Evolutionary conservation across 164 flowering plant genomes (phyloP), one percentile per base, ranked within the genome.

Genomic region (Vitis riparia): DNA sequence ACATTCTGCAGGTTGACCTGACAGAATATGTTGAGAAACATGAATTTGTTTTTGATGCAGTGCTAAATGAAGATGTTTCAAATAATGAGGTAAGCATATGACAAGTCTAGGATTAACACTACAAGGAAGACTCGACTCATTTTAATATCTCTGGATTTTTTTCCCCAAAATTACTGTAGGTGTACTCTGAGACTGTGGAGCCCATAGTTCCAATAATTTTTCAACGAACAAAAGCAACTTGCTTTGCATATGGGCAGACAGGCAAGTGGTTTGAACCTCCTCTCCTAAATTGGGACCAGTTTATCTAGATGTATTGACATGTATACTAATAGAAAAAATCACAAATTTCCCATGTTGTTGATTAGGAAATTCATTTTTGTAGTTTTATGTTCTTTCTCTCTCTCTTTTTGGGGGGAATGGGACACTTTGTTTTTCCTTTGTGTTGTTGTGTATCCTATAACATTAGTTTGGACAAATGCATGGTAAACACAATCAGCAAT

Each of bases 201-300:
- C 95, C 94, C 52, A 83, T 94, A 63, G 94, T 94, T 71, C 99
- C 99, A 5, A 75, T 84, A 53, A 90, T 94, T 75, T 94, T 94
- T 72, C 85, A 89, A 17, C 80, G 92, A 64, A 94, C 97, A 32
- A 94, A 94, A 80, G 97, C 97, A 52, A 94, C 99, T 32, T 94
- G 99, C 81, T 94, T 94, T 85, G 99, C 99, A 49, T 94, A 94
- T 85, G 99, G 99, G 69, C 99, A 94, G 76, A 94, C 99, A 82
- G 99, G 99, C 72, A 71, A 69, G 79, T 68, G 19, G 17, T 53
- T 48, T 55, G 11, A 15, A 59, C 27, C 59, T 56, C 14, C n/a
- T 53, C n/a, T 53, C 56, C 56, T 53, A n/a, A 53, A 1, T 53
- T 53, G 56, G 56, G n/a, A 12, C 44, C 5, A 0, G 44, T 37